These are phyloP conservation scores for Teunomyces gatunensis DNA, from an alignment of 805 yeast species.

Conservation along the genomic window DNA sequence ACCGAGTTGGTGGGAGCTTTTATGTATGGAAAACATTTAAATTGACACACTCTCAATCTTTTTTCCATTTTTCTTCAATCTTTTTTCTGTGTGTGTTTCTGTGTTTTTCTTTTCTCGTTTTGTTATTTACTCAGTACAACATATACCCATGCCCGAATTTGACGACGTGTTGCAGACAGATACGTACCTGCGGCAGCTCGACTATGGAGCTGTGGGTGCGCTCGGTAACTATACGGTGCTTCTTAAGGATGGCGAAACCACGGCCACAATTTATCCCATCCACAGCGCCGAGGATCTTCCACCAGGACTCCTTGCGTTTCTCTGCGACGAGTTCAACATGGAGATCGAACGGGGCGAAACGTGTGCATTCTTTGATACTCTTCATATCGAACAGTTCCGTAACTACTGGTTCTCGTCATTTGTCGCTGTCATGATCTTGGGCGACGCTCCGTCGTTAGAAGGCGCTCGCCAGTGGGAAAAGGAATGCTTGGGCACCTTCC, in stretches of 20 bases:
- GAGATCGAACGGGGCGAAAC: constrained; percentile 89
- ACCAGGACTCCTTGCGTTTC: constrained; percentile 69
- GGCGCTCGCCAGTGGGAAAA: constrained; percentile 80
- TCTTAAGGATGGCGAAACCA: constrained; percentile 83
- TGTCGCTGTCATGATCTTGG: constrained; percentile 77
- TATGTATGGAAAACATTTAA: constrained; percentile 57
- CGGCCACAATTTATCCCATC: constrained; percentile 91
- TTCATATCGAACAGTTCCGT: constrained; percentile 73
- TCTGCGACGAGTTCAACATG: constrained; percentile 90
- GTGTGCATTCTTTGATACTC: constrained; percentile 77
- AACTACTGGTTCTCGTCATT: constrained; percentile 86
- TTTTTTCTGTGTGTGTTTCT: too few relatives aligned
- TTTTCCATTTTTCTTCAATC: too few relatives aligned
- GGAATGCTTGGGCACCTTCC: constrained; percentile 86
- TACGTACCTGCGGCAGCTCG: constrained; percentile 43
- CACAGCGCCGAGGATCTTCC: constrained; percentile 68
- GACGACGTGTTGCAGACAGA: constrained; percentile 50
- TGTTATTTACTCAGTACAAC: constrained; percentile 30
- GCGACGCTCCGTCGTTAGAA: constrained; percentile 54
- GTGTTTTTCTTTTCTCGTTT: constrained; percentile 15
- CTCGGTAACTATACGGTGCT: constrained; percentile 72
- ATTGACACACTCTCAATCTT: too few relatives aligned
- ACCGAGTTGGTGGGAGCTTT: constrained; percentile 70
- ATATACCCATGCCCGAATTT: constrained; percentile 49
- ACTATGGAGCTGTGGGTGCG: constrained; percentile 30